Evolutionary conservation across 1,139 yeast species (phyloP).

Genomic region (Nakaseomyces sp.): DNA sequence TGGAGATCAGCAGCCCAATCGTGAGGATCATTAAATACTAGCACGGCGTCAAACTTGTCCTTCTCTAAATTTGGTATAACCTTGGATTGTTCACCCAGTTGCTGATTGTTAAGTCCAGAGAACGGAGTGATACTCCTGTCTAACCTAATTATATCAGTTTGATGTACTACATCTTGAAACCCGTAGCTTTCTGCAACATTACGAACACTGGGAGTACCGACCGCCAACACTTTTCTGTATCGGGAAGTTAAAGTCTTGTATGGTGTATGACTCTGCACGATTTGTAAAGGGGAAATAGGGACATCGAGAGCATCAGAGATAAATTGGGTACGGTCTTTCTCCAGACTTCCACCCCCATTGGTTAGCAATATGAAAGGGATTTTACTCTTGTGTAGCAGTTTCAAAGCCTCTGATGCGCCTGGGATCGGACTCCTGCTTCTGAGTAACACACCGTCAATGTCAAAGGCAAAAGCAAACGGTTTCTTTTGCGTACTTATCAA

Average conservation of each 20-base stretch:
- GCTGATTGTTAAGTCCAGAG: conserved; percentile 64
- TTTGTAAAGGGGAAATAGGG: conserved; percentile 50
- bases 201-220: conserved; percentile 77
- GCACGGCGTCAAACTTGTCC: conserved; percentile 61
- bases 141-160: conserved; percentile 58
- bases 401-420: conserved; percentile 57
- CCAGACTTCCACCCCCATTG: conserved; percentile 87
- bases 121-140: conserved; percentile 41
- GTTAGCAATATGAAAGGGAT: conserved; percentile 81
- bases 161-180: conserved; percentile 66
- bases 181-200: conserved; percentile 74
- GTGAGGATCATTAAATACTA: conserved; percentile 86
- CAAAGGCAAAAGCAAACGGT: conserved; percentile 37
- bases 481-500: conserved; percentile 13
- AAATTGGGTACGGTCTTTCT: conserved; percentile 49
- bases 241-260: conserved; percentile 51
- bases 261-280: conserved; percentile 90
- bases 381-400: conserved; percentile 43
- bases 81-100: conserved; percentile 41
- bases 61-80: conserved; percentile 29
- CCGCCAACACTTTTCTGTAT: conserved; percentile 59
- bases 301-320: conserved; percentile 46
- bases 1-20: conserved; percentile 86
- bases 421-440: conserved; percentile 67
- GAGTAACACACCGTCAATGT: conserved; percentile 86